These are phyloP conservation scores for Microascus cirrosus DNA, from an alignment of 2,329 filamentous ascomycete genomes.

Conservation along the genomic window DNA sequence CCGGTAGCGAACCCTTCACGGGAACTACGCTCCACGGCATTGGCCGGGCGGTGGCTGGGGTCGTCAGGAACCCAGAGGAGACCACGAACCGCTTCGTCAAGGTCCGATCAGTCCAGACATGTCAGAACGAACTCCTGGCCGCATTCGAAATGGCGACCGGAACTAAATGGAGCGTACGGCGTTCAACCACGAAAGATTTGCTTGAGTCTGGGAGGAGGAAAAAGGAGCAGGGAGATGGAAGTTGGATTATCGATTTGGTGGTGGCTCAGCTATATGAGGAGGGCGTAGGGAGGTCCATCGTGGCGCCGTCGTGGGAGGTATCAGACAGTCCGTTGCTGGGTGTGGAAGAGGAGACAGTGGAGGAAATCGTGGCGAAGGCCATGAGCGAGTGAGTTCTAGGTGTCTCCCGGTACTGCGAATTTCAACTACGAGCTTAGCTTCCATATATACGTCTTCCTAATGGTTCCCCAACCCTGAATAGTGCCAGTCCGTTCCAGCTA, in stretches of 20 bases:
- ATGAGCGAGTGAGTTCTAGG: background rate
- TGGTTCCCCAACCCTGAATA: no score
- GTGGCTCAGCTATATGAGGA: conserved; percentile 1
- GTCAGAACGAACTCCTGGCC: conserved; percentile 34
- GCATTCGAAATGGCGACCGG: conserved; percentile 3
- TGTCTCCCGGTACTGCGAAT: background rate
- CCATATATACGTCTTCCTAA: no score
- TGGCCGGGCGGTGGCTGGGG: conserved; percentile 8
- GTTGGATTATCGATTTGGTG: conserved; percentile 1
- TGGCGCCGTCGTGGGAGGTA: background rate
- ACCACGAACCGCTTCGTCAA: conserved; percentile 9
- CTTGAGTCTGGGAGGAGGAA: conserved; percentile 14
- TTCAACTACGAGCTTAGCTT: background rate
- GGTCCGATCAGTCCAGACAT: conserved; percentile 30
- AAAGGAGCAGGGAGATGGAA: background rate
- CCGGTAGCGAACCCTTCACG: conserved; percentile 7
- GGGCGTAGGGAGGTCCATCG: background rate
- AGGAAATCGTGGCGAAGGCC: background rate
- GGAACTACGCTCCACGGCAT: conserved; percentile 7
- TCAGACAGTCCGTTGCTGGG: background rate
- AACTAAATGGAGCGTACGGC: conserved; percentile 13
- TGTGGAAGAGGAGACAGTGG: background rate
- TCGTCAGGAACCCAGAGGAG: conserved; percentile 7
- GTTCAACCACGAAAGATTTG: conserved; percentile 25
- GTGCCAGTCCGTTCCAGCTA: no score